Percentiles rank a stretch among this genome's conserved stretches.
Conservation (phyloP, 768 basidiomycete genomes). For the Hysterangium stoloniferum region DNA sequence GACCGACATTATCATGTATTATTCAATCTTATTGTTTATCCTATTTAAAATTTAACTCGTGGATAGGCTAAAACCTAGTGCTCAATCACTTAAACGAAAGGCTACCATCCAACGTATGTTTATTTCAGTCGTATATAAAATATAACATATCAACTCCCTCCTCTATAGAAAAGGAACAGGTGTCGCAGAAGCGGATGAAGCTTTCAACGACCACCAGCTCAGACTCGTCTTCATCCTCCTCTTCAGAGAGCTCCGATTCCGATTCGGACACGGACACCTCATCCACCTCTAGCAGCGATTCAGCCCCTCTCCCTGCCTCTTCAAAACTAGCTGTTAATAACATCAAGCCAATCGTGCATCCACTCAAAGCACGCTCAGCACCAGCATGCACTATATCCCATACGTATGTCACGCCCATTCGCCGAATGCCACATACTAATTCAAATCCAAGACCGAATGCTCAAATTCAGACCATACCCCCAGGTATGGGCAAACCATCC, state of each 20-base stretch:
- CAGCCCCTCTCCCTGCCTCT: background rate
- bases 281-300: slow-evolving; percentile 15
- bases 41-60: background rate
- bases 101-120: background rate
- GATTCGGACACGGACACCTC: slow-evolving; percentile 19
- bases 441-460: too few relatives aligned
- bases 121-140: background rate
- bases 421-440: too few relatives aligned
- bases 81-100: background rate
- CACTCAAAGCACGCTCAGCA: too few relatives aligned
- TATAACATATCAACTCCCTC: background rate
- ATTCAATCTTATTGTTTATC: background rate
- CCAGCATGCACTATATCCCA: too few relatives aligned
- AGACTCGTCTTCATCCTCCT: slow-evolving; percentile 22
- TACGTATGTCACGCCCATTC: too few relatives aligned
- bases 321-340: too few relatives aligned
- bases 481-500: slow-evolving; percentile 49
- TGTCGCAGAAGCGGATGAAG: background rate
- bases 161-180: background rate
- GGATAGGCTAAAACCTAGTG: background rate
- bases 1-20: slow-evolving; percentile 2
- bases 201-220: slow-evolving; percentile 16
- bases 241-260: slow-evolving; percentile 13
- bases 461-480: slow-evolving; percentile 41
- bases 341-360: background rate